Conservation (phyloP, 2,329 filamentous ascomycete species). For the Aphanoascus verrucosus region DNA sequence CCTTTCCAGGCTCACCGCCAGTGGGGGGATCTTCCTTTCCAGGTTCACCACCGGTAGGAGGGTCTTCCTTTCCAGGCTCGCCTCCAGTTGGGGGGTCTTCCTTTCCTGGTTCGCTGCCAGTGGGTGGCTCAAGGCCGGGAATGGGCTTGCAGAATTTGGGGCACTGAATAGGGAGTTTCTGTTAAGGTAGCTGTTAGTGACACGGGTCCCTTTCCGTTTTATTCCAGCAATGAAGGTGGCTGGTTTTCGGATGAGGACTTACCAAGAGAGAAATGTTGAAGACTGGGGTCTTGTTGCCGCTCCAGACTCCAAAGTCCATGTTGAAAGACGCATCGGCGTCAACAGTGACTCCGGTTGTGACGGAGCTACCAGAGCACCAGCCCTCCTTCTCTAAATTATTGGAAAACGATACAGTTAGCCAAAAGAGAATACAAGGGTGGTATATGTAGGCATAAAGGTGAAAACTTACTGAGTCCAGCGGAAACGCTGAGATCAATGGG, state of each 20-base stretch:
- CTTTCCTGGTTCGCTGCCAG: not conserved
- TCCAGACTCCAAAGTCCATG: conserved; percentile 3
- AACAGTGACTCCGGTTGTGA: conserved; percentile 6
- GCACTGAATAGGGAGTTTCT: conserved; percentile 7
- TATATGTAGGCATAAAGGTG: not conserved
- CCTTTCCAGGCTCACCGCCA: not conserved
- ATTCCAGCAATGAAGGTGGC: not conserved
- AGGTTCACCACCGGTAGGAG: not conserved
- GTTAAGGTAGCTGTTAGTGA: not conserved
- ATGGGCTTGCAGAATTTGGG: conserved; percentile 7
- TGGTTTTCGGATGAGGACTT: not conserved
- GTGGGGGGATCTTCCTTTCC: not conserved
- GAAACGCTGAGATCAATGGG: conserved; percentile 14
- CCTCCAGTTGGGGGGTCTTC: not conserved
- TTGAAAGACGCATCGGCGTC: not conserved
- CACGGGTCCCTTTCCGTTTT: not conserved
- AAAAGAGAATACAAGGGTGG: not conserved
- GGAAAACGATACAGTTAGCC: not conserved
- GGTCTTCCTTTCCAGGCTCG: not conserved
- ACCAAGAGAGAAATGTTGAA: conserved; percentile 11
- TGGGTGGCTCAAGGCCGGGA: conserved; percentile 3
- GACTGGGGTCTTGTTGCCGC: not conserved
- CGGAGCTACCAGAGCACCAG: conserved; percentile 13
- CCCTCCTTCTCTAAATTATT: conserved; percentile 13
- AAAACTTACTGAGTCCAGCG: conserved; percentile 15